Evolutionary conservation across 176 grass and related monocot genomes (phyloP), one percentile per base, ranked within the genome.

Genomic region (Alloteropsis semialata): DNA sequence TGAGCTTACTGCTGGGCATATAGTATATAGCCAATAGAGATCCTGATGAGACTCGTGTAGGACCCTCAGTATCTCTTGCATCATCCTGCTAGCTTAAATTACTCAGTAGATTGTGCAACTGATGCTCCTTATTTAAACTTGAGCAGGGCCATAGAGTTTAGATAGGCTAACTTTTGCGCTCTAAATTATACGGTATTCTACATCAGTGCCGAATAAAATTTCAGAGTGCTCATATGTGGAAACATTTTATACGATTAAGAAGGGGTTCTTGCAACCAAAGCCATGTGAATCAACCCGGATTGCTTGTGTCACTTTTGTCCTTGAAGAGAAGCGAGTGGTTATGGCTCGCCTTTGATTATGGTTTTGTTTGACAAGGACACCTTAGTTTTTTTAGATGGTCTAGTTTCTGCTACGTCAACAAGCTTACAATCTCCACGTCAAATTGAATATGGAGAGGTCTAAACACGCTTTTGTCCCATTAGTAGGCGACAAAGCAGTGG

Each of bases 311-410:
- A 77, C 32, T 71, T 69, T 51, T 76, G 63, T 53, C 58, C 57
- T 66, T 43, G 44, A 82, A 82, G 50, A 19, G 58, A 65, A 38
- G 6, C 51, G 60, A 29, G 69, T 60, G 62, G 39, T 68, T 22
- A 76, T 48, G 17, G 53, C 72, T 6, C 58, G 74, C 50, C 58
- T 78, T 67, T 74, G 78, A 86, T 74, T 85, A 41, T 28, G 51
- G 38, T 79, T 78, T 82, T 60, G 57, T 51, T 72, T 32, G 88
- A 83, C 78, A 78, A 58, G 37, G 78, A 86, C 79, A 27, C 33
- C 46, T 15, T 86, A 27, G 71, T 22, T 86, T 82, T 63, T 72
- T 79, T 82, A 58, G 72, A 82, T 59, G 73, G 79, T 48, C 84
- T 58, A 90, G 59, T 50, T 67, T 74, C 4, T 0, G 58, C 88